Conservation (phyloP, 2,329 filamentous ascomycete genomes). For the Aphanocladium album region DNA sequence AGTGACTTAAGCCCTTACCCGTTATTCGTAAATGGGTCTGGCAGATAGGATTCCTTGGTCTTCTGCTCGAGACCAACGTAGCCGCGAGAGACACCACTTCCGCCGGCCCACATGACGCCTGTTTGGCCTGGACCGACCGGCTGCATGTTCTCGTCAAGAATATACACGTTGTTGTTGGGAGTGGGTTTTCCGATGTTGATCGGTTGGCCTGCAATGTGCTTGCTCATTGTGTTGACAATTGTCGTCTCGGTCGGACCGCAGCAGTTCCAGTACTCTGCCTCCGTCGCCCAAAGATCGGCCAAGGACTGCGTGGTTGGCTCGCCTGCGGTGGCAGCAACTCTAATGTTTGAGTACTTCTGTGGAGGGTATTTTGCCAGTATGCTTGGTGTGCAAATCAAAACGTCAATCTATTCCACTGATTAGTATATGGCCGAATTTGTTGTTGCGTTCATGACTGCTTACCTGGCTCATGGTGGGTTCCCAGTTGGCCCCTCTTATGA, state of each 20-base stretch:
- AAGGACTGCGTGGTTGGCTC: conserved; percentile 47
- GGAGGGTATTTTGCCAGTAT: conserved; percentile 47
- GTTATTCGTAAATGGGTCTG: conserved; percentile 46
- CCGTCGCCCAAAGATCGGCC: conserved; percentile 51
- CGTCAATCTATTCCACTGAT: conserved; percentile 37
- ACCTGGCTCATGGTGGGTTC: conserved; percentile 41
- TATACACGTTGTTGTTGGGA: conserved; percentile 52
- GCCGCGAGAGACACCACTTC: conserved; percentile 49
- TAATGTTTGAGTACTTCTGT: conserved; percentile 44
- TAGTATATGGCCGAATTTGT: too few species aligned
- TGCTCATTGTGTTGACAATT: conserved; percentile 53
- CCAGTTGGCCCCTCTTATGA: conserved; percentile 48
- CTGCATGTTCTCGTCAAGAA: conserved; percentile 42
- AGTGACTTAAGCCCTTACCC: conserved; percentile 30
- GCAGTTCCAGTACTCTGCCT: conserved; percentile 48
- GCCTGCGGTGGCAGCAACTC: conserved; percentile 49
- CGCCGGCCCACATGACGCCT: conserved; percentile 54
- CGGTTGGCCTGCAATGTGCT: conserved; percentile 39
- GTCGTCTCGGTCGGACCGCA: conserved; percentile 58
- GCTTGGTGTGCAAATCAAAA: conserved; percentile 51
- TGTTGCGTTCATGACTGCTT: conserved; percentile 12
- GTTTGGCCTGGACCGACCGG: conserved; percentile 43
- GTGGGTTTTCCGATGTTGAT: conserved; percentile 52
- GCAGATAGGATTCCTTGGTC: conserved; percentile 44
- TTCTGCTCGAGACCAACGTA: conserved; percentile 50